These are phyloP conservation scores for Theobroma grandiflorum DNA, from an alignment of 441 rosid species.

Conservation along the genomic window DNA sequence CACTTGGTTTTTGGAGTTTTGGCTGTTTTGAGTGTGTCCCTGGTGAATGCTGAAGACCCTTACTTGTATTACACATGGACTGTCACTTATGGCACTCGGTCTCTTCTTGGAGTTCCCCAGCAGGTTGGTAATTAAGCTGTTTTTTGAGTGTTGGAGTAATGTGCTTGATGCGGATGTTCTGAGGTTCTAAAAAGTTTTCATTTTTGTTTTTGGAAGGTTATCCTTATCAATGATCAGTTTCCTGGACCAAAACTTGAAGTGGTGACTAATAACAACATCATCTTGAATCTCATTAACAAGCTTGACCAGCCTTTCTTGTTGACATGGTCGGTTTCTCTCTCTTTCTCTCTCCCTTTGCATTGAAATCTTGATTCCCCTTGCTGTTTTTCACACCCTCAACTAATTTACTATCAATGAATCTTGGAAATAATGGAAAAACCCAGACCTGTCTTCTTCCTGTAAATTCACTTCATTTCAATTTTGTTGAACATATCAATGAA, in stretches of 20 bases:
- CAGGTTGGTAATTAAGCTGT: slow-evolving; percentile 50
- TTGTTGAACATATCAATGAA: neutral
- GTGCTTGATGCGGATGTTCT: slow-evolving; percentile 7
- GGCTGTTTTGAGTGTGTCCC: slow-evolving; percentile 48
- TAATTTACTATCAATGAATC: neutral
- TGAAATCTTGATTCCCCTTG: neutral
- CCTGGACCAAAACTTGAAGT: slow-evolving; percentile 93
- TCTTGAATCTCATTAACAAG: slow-evolving; percentile 89
- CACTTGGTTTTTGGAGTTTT: slow-evolving; percentile 52
- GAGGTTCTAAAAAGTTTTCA: slow-evolving; percentile 20
- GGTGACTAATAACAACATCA: slow-evolving; percentile 85
- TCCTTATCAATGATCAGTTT: slow-evolving; percentile 90
- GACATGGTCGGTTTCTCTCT: slow-evolving; percentile 67
- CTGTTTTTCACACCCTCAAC: neutral
- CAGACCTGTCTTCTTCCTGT: neutral
- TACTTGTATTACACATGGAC: slow-evolving; percentile 78
- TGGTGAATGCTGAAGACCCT: slow-evolving; percentile 70
- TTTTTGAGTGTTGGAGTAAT: neutral
- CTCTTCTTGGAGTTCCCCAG: slow-evolving; percentile 77
- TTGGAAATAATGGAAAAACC: neutral
- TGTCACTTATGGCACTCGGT: slow-evolving; percentile 69
- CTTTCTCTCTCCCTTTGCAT: neutral
- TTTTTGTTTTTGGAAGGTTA: slow-evolving; percentile 55
- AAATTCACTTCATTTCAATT: neutral
- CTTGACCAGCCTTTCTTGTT: slow-evolving; percentile 93